Base-by-base conservation (phyloP, 306 rosid genomes). In the Acmispon strigosus region DNA sequence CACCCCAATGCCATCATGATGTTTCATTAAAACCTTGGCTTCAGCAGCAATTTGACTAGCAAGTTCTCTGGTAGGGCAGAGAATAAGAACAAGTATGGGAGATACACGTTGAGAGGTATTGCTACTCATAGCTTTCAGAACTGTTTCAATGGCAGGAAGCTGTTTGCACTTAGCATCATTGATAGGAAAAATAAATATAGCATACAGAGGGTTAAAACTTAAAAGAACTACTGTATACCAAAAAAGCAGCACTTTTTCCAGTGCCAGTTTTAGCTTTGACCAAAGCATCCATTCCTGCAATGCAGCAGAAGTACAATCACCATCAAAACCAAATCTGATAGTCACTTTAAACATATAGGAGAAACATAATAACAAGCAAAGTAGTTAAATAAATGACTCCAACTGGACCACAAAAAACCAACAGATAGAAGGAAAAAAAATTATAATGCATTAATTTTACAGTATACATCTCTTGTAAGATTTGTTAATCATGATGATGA, bases 91-190 rank as follows among this genome's bases (percentile, higher is more conserved):
- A 65, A 42, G 76, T 62, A 90, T 80, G 10, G 97, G 96, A 56
- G 86, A 84, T 69, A 83, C 94, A 76, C 75, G 91, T 17, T 73
- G 87, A 87, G 61, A 37, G 39, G 80, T 68, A 60, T 65, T 84
- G 82, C 77, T 47, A 70, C 71, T 59, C 77, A 68, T 71, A 69
- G 87, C 96, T 81, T 90, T 90, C 83, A 90, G 48, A 84, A 89
- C 97, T 94, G 98, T 81, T 94, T 94, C 98, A 94, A 94, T 89
- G 70, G 97, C 97, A 80, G 96, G 98, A 90, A 94, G 92, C 98
- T 94, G 96, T 86, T 94, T 83, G 85, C 81, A 78, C 80, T 90
- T 80, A 73, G 78, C 37, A 62, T 57, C 41, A 55, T 60, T 67
- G 68, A 58, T 49, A 64, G 45, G 62, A 65, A 51, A 1, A 66